These are phyloP conservation scores for Nakaseomyces sp. DNA, from an alignment of 1,139 yeast genomes.

Conservation along the genomic window DNA sequence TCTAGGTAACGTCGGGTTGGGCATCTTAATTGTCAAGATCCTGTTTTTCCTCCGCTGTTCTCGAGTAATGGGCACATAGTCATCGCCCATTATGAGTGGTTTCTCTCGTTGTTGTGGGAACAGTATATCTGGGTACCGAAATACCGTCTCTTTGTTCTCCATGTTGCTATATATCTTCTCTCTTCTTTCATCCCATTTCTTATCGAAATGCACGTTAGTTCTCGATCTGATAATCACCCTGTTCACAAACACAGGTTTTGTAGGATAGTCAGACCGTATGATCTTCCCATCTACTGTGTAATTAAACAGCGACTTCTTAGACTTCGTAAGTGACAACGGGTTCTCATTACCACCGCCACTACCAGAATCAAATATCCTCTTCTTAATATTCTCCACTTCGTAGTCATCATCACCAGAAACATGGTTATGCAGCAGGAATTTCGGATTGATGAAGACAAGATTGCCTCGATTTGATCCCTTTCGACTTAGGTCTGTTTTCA, in stretches of 20 bases:
- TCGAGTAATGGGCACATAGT: conserved; percentile 20
- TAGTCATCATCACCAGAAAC: conserved; percentile 4
- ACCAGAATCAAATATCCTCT: background rate
- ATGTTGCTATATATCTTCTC: conserved; percentile 15
- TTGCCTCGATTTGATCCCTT: background rate
- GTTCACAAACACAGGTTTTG: conserved; percentile 24
- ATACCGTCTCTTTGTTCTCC: conserved; percentile 13
- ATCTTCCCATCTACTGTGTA: conserved; percentile 23
- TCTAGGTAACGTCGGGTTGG: conserved; percentile 37
- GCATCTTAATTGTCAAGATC: conserved; percentile 21
- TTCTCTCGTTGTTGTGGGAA: conserved; percentile 13
- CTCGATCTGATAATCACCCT: conserved; percentile 27
- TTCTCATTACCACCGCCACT: background rate
- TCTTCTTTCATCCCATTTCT: conserved; percentile 19
- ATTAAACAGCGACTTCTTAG: conserved; percentile 14
- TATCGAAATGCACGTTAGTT: conserved; percentile 18
- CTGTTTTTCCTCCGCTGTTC: conserved; percentile 21
- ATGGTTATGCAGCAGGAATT: conserved; percentile 3
- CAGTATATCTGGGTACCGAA: conserved; percentile 19
- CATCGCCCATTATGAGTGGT: conserved; percentile 15
- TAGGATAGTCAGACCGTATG: conserved; percentile 29
- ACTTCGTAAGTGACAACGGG: background rate
- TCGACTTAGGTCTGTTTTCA: conserved; percentile 3
- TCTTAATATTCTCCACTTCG: conserved; percentile 2
- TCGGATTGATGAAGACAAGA: background rate